phyloP scores from a whole-genome alignment of 306 rosid genomes.

The Fragaria ananassa region DNA sequence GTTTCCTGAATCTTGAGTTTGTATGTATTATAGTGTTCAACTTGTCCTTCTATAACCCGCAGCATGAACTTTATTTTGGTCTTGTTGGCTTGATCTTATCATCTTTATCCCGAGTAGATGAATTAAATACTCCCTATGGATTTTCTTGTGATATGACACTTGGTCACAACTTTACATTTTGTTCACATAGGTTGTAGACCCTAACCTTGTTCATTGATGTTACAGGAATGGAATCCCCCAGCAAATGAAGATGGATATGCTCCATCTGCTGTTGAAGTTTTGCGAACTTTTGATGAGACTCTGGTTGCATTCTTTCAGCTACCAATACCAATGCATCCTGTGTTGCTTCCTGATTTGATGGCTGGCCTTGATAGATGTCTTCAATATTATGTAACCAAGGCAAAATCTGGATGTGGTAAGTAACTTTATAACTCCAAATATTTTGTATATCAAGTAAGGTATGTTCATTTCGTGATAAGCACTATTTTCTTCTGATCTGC shows the following conservation, averaged over 20 bases:
- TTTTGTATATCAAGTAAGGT: conserved; percentile 11
- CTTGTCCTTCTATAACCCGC: not conserved
- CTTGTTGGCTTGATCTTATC: not conserved
- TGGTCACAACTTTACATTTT: not conserved
- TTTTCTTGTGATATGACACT: not conserved
- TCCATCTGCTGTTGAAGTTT: conserved; percentile 88
- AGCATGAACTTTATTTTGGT: not conserved
- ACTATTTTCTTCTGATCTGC: conserved; percentile 30
- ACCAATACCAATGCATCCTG: conserved; percentile 98
- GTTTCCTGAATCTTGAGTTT: not conserved
- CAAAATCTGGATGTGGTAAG: conserved; percentile 94
- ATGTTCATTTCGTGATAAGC: conserved; percentile 24
- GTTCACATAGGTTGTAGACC: conserved; percentile 10
- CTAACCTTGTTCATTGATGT: conserved; percentile 37
- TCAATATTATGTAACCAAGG: conserved; percentile 67
- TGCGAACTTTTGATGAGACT: conserved; percentile 80
- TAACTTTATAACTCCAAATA: conserved; percentile 18
- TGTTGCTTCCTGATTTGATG: conserved; percentile 89
- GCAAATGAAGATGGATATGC: conserved; percentile 77
- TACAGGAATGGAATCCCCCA: conserved; percentile 70
- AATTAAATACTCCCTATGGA: not conserved
- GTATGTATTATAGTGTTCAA: not conserved
- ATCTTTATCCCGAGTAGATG: not conserved
- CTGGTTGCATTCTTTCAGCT: conserved; percentile 90
- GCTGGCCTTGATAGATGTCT: conserved; percentile 88